Evolutionary conservation across 2,329 filamentous ascomycete genomes (phyloP).

Genomic region (Xylariaceae sp.): DNA sequence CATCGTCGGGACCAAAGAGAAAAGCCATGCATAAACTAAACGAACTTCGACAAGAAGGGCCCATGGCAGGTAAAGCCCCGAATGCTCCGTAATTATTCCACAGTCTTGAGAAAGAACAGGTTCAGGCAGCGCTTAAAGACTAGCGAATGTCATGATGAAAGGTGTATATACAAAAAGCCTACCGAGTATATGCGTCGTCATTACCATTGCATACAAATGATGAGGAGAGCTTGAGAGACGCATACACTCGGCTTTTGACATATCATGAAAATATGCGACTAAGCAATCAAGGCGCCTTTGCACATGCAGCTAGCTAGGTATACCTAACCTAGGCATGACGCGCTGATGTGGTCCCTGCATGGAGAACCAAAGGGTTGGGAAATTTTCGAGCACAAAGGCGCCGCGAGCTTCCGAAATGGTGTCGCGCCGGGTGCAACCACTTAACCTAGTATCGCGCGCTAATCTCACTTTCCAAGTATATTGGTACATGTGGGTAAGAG

Average conservation of each 20-base stretch:
- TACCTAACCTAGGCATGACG: too few species aligned
- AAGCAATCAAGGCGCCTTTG: too few species aligned
- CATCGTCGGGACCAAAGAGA: constrained; percentile 64
- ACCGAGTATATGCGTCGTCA: neutral
- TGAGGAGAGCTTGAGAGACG: neutral
- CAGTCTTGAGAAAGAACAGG: neutral
- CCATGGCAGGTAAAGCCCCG: constrained; percentile 19
- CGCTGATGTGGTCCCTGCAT: constrained; percentile 15
- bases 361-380: constrained; percentile 14
- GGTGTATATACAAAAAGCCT: neutral
- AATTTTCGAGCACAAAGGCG: constrained; percentile 11
- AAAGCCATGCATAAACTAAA: constrained; percentile 26
- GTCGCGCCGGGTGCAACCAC: neutral
- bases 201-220: too few species aligned
- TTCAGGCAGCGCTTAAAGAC: neutral
- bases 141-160: neutral
- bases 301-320: too few species aligned
- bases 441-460: neutral
- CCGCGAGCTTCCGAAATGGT: neutral
- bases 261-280: neutral
- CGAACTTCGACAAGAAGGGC: constrained; percentile 5
- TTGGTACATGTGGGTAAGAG: too few species aligned
- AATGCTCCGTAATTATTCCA: neutral
- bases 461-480: neutral
- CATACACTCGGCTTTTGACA: neutral